phyloP scores from a whole-genome alignment of 768 basidiomycete genomes.

The Baorangia bicolor region DNA sequence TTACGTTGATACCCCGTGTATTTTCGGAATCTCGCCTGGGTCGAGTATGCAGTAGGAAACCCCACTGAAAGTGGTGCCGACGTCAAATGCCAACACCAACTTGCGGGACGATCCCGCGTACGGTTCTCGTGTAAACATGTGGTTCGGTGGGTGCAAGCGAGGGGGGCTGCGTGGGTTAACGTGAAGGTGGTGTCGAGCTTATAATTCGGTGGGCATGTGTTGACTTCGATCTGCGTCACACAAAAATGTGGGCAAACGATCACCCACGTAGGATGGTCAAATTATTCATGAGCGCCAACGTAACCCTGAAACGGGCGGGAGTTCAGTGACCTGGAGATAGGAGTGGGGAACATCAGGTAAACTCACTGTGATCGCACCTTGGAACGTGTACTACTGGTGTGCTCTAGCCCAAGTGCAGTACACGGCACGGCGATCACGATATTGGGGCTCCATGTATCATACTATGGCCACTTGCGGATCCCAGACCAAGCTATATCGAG shows the following conservation, averaged over 20 bases:
- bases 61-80: constrained; percentile 38
- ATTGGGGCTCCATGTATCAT: neutral
- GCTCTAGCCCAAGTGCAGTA: neutral
- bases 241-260: neutral
- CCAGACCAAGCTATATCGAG: neutral
- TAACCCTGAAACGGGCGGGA: neutral
- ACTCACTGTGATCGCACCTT: neutral
- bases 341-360: neutral
- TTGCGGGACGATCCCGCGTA: constrained; percentile 36
- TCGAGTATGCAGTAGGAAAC: constrained; percentile 40
- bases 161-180: neutral
- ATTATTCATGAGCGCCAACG: neutral
- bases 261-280: neutral
- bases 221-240: neutral
- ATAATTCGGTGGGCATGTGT: constrained; percentile 4
- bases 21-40: constrained; percentile 29
- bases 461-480: neutral
- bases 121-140: constrained; percentile 29
- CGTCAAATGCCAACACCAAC: constrained; percentile 31
- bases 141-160: neutral
- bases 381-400: neutral
- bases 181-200: neutral
- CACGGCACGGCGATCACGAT: neutral
- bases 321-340: neutral
- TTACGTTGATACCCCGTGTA: constrained; percentile 25